Evolutionary conservation across 2,329 filamentous ascomycete genomes (phyloP).

Genomic region (Claviceps monticola): DNA sequence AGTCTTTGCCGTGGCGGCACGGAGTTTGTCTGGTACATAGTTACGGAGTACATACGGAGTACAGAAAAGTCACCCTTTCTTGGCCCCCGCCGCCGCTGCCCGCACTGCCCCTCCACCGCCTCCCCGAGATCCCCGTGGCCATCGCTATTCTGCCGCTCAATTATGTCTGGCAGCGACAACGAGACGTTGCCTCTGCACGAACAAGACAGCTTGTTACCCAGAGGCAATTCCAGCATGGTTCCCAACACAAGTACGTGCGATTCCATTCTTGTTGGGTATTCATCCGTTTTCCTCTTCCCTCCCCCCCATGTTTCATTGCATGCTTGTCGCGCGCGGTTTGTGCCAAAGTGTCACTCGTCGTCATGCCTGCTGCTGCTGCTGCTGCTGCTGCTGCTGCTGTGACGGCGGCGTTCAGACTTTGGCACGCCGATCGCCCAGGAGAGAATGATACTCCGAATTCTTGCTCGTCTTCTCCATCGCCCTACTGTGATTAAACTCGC

Average conservation of each 20-base stretch:
- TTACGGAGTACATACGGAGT: no score
- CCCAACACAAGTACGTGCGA: constrained; percentile 21
- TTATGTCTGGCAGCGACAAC: constrained; percentile 17
- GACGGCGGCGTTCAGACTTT: no score
- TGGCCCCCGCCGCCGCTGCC: no score
- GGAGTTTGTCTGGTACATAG: no score
- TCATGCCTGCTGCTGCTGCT: neutral
- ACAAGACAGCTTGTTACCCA: constrained; percentile 12
- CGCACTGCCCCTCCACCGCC: neutral
- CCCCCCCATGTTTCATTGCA: neutral
- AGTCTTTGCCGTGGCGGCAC: no score
- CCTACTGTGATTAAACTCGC: neutral
- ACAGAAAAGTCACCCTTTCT: no score
- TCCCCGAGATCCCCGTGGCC: constrained; percentile 6
- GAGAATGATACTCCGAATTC: no score
- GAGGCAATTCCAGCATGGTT: constrained; percentile 18
- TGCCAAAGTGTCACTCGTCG: neutral
- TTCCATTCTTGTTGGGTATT: neutral
- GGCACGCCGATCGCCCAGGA: no score
- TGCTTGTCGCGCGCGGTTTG: neutral
- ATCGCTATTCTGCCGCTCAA: constrained; percentile 8
- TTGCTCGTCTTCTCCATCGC: no score
- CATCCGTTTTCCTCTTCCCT: neutral
- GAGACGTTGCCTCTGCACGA: constrained; percentile 21
- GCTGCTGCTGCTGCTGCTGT: no score